Conservation (phyloP, 176 grass and related monocot genomes). For the Lolium multiflorum region DNA sequence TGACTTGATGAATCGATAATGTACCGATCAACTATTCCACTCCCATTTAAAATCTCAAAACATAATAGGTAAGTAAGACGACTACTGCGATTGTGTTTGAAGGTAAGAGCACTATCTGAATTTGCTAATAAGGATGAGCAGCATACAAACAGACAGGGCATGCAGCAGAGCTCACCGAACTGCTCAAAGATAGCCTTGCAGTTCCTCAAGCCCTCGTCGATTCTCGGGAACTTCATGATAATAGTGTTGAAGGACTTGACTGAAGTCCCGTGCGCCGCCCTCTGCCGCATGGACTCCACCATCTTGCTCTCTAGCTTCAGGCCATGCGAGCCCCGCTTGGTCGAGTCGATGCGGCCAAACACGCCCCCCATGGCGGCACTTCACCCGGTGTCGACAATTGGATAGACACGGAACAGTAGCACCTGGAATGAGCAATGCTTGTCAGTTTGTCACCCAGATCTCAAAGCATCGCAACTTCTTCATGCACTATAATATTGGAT, state of each 20-base stretch:
- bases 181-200: conserved; percentile 93
- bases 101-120: not conserved
- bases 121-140: not conserved
- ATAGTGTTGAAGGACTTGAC: conserved; percentile 83
- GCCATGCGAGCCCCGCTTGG: conserved; percentile 41
- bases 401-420: not conserved
- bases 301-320: conserved; percentile 79
- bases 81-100: not conserved
- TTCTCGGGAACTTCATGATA: conserved; percentile 91
- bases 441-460: not conserved
- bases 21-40: not conserved
- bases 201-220: conserved; percentile 80
- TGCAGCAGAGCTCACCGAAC: conserved; percentile 71
- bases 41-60: not conserved
- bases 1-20: not conserved
- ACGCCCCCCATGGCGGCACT: conserved; percentile 67
- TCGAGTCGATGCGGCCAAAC: conserved; percentile 57
- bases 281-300: conserved; percentile 84
- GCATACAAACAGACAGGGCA: not conserved
- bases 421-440: conserved; percentile 13
- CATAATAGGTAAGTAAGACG: not conserved
- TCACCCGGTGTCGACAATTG: not conserved
- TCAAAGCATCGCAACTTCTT: not conserved
- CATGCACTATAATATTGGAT: not conserved
- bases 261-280: conserved; percentile 63